These are phyloP conservation scores for Adansonia rubrostipa DNA, from an alignment of 441 rosid species.

Conservation along the genomic window DNA sequence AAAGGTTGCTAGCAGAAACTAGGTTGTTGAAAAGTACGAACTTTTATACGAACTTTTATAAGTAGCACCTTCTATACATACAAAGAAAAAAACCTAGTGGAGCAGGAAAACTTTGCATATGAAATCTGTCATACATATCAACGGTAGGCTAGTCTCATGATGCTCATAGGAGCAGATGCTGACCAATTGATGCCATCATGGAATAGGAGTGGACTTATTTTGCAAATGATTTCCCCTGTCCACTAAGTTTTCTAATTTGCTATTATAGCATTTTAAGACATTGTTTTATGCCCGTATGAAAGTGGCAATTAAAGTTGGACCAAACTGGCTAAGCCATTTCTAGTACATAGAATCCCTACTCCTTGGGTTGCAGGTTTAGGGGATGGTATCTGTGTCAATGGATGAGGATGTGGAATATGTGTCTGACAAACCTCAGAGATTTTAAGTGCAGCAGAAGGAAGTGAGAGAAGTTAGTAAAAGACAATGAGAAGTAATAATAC, in stretches of 20 bases:
- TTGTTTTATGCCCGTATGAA: neutral
- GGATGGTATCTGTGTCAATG: neutral
- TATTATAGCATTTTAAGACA: neutral
- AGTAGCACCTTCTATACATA: neutral
- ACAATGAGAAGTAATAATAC: neutral
- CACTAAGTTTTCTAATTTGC: neutral
- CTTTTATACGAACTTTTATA: neutral
- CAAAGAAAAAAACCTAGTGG: neutral
- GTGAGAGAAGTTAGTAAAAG: neutral
- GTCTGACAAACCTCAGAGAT: neutral
- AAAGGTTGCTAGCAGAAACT: neutral
- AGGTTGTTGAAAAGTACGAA: neutral
- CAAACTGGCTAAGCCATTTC: neutral
- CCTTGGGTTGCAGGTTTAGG: neutral
- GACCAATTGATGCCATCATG: neutral
- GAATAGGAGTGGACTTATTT: neutral
- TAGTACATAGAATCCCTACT: neutral
- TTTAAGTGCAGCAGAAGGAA: neutral
- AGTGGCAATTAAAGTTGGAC: neutral
- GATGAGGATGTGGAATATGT: neutral
- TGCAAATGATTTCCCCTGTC: constrained; percentile 17
- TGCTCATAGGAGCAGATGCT: neutral
- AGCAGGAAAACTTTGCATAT: neutral
- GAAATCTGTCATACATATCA: neutral
- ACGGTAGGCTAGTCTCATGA: constrained; percentile 12